Base-by-base conservation (phyloP, 2,329 filamentous ascomycete genomes). In the Clonostachys sp. region DNA sequence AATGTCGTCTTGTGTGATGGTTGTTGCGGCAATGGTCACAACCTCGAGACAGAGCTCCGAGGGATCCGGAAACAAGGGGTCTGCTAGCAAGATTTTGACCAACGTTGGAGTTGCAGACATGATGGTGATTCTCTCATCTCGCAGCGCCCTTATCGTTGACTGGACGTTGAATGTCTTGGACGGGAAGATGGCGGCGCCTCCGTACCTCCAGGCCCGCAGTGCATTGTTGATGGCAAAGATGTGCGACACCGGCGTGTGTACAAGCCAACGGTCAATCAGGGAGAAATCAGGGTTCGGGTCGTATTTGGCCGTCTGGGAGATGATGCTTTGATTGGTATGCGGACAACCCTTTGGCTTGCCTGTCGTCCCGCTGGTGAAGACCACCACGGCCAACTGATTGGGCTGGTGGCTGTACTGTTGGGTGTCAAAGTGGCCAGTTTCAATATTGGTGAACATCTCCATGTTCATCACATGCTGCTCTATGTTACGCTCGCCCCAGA, bases 361-460 rank as follows among this genome's bases (percentile, higher is more conserved):
- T 1, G 72, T 75, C n/a, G 72, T 77, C 17, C 73, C 73, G 51
- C 72, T 75, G 17, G 72, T 76, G 56, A 76, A 75, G 34, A 75
- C 59, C 43, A 76, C 65, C 40, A 74, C 57, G 34, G 55, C 45
- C 13, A 44, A 20, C 10, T 48, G 36, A 13, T 12, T 16, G 34
- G 34, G 10, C 10, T 16, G 17, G 13, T n/a, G 17, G 13, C 8
- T 12, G 42, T 10, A 45, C 35, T 42, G 41, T 12, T 36, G 34
- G 18, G 34, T 36, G 12, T 30, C 36, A 20, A 44, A 14, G 20
- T 38, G 8, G 14, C 39, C 35, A 24, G 12, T 9, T 12, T 17
- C 40, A 42, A 24, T 13, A 18, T 14, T 20, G 40, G 24, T 24
- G 24, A 42, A 17, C 16, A 13, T 17, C 17, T 17, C 40, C 12